Percentiles rank a stretch among this genome's conserved stretches.
Conservation (phyloP, 805 yeast genomes). For the Candida piceae region DNA sequence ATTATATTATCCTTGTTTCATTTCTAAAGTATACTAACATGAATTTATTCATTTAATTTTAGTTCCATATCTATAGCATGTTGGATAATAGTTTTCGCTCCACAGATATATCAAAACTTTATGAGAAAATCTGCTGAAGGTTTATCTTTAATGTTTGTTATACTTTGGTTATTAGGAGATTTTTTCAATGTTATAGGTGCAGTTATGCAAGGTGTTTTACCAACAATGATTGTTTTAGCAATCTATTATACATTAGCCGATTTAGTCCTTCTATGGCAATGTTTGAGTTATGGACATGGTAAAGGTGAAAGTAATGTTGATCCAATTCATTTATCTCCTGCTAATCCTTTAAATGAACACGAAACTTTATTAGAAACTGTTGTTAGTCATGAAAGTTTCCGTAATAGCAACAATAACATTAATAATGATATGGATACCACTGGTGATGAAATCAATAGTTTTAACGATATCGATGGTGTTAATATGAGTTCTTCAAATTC, state of each 20-base stretch:
- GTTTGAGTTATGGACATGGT: constrained; percentile 71
- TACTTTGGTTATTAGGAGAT: constrained; percentile 92
- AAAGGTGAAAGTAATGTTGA: constrained; percentile 45
- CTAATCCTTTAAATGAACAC: constrained; percentile 74
- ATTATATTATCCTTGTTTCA: no score
- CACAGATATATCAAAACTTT: constrained; percentile 91
- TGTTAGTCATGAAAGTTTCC: constrained; percentile 36
- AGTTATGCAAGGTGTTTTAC: constrained; percentile 80
- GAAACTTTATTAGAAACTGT: constrained; percentile 56
- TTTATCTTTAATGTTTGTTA: constrained; percentile 75
- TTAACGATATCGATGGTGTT: constrained; percentile 29
- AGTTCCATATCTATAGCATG: constrained; percentile 90
- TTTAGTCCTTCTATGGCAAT: constrained; percentile 75
- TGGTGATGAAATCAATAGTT: constrained; percentile 23
- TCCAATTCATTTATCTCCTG: constrained; percentile 79
- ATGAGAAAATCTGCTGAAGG: constrained; percentile 85
- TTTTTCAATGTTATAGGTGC: constrained; percentile 92
- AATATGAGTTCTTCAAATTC: constrained; percentile 11
- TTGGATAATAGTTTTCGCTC: constrained; percentile 97
- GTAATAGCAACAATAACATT: constrained; percentile 10
- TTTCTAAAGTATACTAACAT: background rate
- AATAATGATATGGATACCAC: constrained; percentile 26
- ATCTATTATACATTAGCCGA: constrained; percentile 92
- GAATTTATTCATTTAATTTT: no score
- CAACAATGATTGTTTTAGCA: constrained; percentile 92